Conservation (phyloP, 2,329 filamentous ascomycete species). For the Calonectria fujianensis region DNA sequence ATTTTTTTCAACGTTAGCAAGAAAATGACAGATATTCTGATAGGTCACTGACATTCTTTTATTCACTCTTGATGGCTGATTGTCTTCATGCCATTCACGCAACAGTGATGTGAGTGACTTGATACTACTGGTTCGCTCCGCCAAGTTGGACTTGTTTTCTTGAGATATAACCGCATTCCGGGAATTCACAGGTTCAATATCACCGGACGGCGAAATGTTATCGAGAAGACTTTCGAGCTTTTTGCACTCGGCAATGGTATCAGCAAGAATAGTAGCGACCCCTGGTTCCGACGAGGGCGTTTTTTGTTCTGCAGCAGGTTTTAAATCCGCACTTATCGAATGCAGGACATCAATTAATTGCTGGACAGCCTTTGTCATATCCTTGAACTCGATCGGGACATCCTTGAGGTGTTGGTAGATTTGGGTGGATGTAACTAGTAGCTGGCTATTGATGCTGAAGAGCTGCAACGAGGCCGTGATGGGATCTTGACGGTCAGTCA, state of each 20-base stretch:
- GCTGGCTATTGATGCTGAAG: constrained; percentile 3
- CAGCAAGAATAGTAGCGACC: neutral
- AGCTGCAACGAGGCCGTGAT: neutral
- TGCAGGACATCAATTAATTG: constrained; percentile 2
- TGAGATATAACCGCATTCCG: neutral
- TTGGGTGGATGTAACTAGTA: neutral
- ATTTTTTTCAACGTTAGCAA: neutral
- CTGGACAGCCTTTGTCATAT: neutral
- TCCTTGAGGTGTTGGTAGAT: constrained; percentile 1
- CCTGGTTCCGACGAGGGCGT: neutral
- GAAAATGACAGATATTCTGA: neutral
- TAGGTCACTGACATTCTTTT: neutral
- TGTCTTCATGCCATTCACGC: constrained; percentile 7
- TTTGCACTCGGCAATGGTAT: neutral
- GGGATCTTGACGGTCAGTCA: neutral
- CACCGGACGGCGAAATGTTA: neutral
- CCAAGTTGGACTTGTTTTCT: neutral
- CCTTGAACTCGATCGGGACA: constrained; percentile 1
- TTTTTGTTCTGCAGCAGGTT: neutral
- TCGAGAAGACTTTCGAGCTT: neutral
- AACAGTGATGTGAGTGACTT: neutral
- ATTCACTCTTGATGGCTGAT: neutral
- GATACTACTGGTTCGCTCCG: neutral
- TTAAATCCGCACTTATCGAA: neutral
- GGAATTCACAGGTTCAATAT: no score